Base-by-base conservation (phyloP, 2,329 filamentous ascomycete species). In the Sporothrix schenckii region DNA sequence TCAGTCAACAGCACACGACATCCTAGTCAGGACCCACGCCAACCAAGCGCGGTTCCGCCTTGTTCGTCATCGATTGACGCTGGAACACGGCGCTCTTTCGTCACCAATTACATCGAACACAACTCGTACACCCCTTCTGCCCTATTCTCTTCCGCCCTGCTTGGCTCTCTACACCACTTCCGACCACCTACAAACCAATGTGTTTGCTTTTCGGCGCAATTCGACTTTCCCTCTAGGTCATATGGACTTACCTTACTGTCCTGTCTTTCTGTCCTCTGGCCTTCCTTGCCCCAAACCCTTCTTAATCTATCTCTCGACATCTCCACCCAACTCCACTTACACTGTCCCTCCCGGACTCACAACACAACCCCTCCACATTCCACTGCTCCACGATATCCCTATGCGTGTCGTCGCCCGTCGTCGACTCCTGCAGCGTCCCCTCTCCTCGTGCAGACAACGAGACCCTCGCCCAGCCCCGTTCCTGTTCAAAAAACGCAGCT, bases 401-500 rank as follows among this genome's bases (percentile, higher is more conserved):
- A n/a, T 58, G 39, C 10, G n/a, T n/a, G 54, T 58, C 54, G 56
- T 41, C 19, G 21, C 56, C 41, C 21, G 56, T 41, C 34, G 56
- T 44, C 56, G 21, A 63, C 58, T 34, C 24, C 27, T 34, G 39
- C 39, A 47, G 27, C 58, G 21, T 27, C 39, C 34, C 67, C 54
- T 44, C 52, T 56, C 49, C 24, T 61, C 24, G 49, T 69, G 68
- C 68, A 66, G 60, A 66, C 50, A 53, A 34, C 39, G 47, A 58
- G 47, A 65, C 44, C 69, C 53, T 67, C 34, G 44, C 27, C n/a
- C 63, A 49, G 39, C 69, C 27, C 69, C 69, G 69, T 70, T 70
- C 69, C 69, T 70, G 69, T 66, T 52, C 50, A 66, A 10, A 70
- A 27, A 24, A 56, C 65, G 65, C 69, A 70, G 65, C 69, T 70